Percentiles rank a stretch among this genome's conserved stretches.
Conservation (phyloP, 441 rosid genomes). For the Adansonia madagascariensis region DNA sequence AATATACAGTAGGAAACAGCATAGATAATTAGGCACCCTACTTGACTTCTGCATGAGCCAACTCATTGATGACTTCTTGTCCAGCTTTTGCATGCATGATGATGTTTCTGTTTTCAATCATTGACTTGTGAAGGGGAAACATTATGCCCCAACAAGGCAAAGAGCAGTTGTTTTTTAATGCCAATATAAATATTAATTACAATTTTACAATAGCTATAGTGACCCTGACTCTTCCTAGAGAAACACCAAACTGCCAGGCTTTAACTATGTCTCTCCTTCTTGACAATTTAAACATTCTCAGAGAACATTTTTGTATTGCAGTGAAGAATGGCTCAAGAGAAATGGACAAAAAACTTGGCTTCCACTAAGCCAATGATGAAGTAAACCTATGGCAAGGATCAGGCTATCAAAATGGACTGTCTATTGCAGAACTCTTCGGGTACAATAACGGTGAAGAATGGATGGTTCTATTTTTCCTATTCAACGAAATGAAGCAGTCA, state of each 20-base stretch:
- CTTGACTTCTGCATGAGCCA: too few species aligned
- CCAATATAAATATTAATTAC: too few species aligned
- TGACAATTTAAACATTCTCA: not conserved
- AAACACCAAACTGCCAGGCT: not conserved
- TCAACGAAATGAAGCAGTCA: constrained; percentile 56
- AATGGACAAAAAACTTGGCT: constrained; percentile 62
- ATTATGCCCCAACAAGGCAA: too few species aligned
- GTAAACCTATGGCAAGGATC: constrained; percentile 69
- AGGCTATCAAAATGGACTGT: constrained; percentile 74
- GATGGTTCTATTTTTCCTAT: constrained; percentile 74
- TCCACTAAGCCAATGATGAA: constrained; percentile 65
- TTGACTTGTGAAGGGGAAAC: too few species aligned
- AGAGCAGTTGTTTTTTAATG: too few species aligned
- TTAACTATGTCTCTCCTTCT: not conserved
- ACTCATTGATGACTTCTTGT: too few species aligned
- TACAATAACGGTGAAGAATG: constrained; percentile 83
- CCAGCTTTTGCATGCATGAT: too few species aligned
- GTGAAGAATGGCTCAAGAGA: constrained; percentile 83
- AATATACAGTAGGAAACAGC: too few species aligned
- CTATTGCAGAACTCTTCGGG: constrained; percentile 78
- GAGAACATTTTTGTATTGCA: constrained; percentile 29
- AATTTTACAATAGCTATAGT: not conserved
- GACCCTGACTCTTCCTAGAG: not conserved
- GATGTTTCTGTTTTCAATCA: too few species aligned
- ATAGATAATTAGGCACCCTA: too few species aligned